phyloP scores from a whole-genome alignment of 169 alveolate genomes.

The Neospora caninum region DNA sequence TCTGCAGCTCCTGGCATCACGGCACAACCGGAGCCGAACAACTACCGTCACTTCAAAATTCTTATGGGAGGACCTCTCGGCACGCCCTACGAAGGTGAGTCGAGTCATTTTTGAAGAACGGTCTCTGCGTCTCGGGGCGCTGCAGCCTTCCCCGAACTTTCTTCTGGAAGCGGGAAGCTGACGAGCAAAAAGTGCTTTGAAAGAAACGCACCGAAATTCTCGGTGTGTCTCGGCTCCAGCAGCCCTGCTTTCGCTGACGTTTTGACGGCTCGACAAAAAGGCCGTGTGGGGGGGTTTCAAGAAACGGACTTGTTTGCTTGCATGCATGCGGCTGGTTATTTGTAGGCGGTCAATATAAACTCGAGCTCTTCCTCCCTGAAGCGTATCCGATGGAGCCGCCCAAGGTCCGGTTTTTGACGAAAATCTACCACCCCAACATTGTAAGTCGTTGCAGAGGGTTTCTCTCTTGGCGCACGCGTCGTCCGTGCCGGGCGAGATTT shows the following conservation, averaged over 20 bases:
- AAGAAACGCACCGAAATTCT: no score
- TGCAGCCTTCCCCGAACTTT: no score
- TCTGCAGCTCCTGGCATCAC: constrained; percentile 93
- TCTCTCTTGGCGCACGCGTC: no score
- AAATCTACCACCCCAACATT: constrained; percentile 98
- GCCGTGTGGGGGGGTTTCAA: background rate
- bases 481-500: no score
- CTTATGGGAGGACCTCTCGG: constrained; percentile 96
- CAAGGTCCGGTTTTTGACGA: constrained; percentile 94
- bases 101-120: background rate
- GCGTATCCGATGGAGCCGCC: constrained; percentile 99
- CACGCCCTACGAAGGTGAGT: constrained; percentile 96
- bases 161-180: no score
- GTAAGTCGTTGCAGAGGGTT: constrained; percentile 57
- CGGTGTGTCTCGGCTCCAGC: no score
- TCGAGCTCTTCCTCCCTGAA: constrained; percentile 96
- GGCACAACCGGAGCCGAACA: constrained; percentile 93
- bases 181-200: no score
- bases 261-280: background rate
- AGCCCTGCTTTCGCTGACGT: no score
- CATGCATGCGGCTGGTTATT: background rate
- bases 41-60: constrained; percentile 95
- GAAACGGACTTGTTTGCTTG: background rate
- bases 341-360: constrained; percentile 91
- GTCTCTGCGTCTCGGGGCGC: no score